Conservation (phyloP, 495 filamentous ascomycete genomes). For the Halenospora varia region DNA sequence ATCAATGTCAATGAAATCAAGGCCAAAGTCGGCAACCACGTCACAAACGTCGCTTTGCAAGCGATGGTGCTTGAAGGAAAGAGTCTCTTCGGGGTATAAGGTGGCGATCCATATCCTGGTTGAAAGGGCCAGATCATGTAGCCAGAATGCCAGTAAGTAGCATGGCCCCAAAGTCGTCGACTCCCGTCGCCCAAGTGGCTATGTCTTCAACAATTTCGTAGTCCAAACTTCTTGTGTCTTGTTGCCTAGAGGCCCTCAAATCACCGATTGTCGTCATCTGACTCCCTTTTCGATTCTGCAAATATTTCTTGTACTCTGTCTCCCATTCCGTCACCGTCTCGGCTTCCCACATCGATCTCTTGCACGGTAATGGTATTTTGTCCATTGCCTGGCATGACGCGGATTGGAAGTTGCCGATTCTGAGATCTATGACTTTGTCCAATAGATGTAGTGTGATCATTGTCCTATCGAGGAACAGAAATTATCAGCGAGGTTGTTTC, state of each 20-base stretch:
- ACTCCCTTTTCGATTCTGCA: background rate
- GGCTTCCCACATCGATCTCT: conserved; percentile 10
- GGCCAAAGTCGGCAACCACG: conserved; percentile 72
- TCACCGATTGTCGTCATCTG: background rate
- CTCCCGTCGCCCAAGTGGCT: background rate
- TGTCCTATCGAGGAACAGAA: background rate
- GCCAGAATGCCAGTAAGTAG: background rate
- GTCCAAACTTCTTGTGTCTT: background rate
- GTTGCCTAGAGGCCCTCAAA: background rate
- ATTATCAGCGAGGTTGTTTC: too few relatives aligned
- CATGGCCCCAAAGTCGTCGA: background rate
- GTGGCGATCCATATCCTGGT: too few relatives aligned
- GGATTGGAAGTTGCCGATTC: background rate
- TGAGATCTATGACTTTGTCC: background rate
- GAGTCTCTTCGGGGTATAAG: conserved; percentile 18
- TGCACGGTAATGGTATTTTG: conserved; percentile 7
- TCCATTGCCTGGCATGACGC: background rate
- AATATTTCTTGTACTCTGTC: conserved; percentile 1
- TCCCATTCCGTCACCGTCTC: conserved; percentile 1
- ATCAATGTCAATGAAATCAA: conserved; percentile 55
- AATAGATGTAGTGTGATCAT: conserved; percentile 3
- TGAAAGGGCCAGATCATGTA: too few relatives aligned
- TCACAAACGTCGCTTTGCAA: conserved; percentile 51
- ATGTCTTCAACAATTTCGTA: background rate
- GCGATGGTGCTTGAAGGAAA: conserved; percentile 20